These are phyloP conservation scores for Neurospora terricola DNA, from an alignment of 495 filamentous ascomycete genomes.

Conservation along the genomic window DNA sequence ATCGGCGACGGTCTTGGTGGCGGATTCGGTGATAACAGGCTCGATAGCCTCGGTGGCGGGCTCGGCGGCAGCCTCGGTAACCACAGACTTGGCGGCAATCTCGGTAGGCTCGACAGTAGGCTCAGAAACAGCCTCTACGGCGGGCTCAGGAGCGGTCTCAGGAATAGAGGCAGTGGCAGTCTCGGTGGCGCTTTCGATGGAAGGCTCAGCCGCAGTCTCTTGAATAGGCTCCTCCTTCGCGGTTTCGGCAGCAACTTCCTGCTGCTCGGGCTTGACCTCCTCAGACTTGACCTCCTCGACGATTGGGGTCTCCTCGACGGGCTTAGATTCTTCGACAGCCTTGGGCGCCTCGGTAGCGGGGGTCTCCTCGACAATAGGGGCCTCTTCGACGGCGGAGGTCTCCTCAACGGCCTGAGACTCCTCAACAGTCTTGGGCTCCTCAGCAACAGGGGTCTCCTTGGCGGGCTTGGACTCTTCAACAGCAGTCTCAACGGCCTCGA, in stretches of 20 bases:
- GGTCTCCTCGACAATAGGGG: constrained; percentile 1
- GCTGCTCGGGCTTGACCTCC: neutral
- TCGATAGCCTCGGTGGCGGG: neutral
- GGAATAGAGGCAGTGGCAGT: neutral
- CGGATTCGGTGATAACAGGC: neutral
- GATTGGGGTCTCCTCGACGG: constrained; percentile 1
- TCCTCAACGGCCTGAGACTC: too few relatives aligned
- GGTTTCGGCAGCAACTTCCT: neutral
- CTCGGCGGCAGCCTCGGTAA: neutral
- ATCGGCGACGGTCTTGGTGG: neutral
- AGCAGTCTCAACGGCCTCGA: too few relatives aligned
- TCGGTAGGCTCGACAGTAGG: neutral
- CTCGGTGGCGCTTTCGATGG: constrained; percentile 1
- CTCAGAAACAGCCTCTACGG: neutral
- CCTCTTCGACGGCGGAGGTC: neutral
- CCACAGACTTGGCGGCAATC: too few relatives aligned
- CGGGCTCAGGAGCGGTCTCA: neutral
- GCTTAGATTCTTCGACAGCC: constrained; percentile 4
- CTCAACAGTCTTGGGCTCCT: too few relatives aligned
- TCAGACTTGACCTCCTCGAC: constrained; percentile 4
- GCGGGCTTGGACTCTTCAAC: neutral
- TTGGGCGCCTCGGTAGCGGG: constrained; percentile 4
- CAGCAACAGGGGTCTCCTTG: neutral
- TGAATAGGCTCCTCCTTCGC: constrained; percentile 4
- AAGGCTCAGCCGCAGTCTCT: constrained; percentile 1